phyloP scores from a whole-genome alignment of 495 filamentous ascomycete genomes.

The Astrothelium macrocarpum region DNA sequence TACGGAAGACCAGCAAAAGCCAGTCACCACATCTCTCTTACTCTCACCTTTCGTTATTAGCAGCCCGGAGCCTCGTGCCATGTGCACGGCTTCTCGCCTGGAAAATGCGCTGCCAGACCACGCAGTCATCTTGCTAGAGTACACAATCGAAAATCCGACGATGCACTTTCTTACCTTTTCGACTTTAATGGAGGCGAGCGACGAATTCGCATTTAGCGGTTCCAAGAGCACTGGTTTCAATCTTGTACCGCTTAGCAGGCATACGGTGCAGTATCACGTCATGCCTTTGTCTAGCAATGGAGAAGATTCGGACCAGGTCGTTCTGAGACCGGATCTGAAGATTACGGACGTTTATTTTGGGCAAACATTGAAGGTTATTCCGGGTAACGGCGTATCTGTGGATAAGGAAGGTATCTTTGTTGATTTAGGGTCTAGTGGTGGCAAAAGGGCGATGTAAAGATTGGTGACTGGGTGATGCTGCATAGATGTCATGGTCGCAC shows the following conservation, averaged over 20 bases:
- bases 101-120: conserved; percentile 6
- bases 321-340: not conserved
- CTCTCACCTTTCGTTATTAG: conserved; percentile 72
- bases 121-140: conserved; percentile 44
- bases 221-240: conserved; percentile 68
- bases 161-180: conserved; percentile 89
- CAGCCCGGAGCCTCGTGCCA: conserved; percentile 76
- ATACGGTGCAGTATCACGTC: conserved; percentile 59
- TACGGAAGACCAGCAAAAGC: conserved; percentile 10
- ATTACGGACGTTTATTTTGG: conserved; percentile 5
- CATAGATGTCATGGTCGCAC: not conserved
- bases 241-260: conserved; percentile 66
- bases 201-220: conserved; percentile 88
- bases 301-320: not conserved
- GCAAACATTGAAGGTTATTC: not conserved
- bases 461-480: too few species aligned
- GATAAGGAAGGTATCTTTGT: not conserved
- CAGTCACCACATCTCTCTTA: conserved; percentile 52
- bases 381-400: not conserved
- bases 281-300: conserved; percentile 29
- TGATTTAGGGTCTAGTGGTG: not conserved
- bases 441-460: too few species aligned
- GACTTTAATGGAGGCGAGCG: conserved; percentile 80
- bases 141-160: conserved; percentile 88
- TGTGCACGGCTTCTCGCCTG: conserved; percentile 40